A percentile compares a stretch with the other conserved stretches of the same genome.
Evolutionary conservation across 768 basidiomycete species (phyloP).

Genomic region (Lenzites betulinus): DNA sequence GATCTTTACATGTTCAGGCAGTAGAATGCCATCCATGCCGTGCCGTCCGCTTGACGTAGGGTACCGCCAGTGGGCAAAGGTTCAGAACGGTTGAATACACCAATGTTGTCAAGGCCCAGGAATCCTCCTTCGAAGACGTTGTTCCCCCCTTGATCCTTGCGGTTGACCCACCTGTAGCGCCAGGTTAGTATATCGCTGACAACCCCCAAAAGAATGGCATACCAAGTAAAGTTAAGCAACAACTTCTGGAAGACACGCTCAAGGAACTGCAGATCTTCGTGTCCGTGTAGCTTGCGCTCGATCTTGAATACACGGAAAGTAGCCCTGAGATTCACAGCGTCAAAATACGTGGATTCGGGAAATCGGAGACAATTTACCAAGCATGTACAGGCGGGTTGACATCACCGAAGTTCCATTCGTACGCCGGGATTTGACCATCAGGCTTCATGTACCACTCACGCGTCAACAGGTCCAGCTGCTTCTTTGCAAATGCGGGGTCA

Average conservation of each 20-base stretch:
- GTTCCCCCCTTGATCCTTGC: constrained; percentile 92
- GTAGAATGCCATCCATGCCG: constrained; percentile 99
- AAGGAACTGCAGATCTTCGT: constrained; percentile 88
- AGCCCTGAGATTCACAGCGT: constrained; percentile 53
- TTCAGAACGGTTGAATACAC: constrained; percentile 97
- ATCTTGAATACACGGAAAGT: constrained; percentile 99
- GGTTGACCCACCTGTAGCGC: constrained; percentile 87
- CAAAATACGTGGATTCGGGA: background rate
- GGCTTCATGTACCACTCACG: constrained; percentile 99
- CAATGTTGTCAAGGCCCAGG: constrained; percentile 97
- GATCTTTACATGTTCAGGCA: constrained; percentile 86
- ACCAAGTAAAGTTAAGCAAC: constrained; percentile 97
- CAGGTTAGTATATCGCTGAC: background rate
- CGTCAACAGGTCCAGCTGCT: constrained; percentile 93
- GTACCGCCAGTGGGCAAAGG: constrained; percentile 92
- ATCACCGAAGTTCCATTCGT: constrained; percentile 99
- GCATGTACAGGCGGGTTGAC: constrained; percentile 99
- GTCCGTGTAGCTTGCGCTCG: constrained; percentile 91
- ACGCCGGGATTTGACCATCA: constrained; percentile 97
- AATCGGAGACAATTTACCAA: constrained; percentile 53
- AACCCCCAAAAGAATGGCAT: background rate
- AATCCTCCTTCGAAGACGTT: constrained; percentile 99
- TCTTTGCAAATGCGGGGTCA: constrained; percentile 94
- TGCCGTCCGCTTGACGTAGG: constrained; percentile 96
- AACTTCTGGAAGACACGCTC: constrained; percentile 99